Conservation (phyloP, 2,329 filamentous ascomycete genomes). For the Talaromyces marneffei region DNA sequence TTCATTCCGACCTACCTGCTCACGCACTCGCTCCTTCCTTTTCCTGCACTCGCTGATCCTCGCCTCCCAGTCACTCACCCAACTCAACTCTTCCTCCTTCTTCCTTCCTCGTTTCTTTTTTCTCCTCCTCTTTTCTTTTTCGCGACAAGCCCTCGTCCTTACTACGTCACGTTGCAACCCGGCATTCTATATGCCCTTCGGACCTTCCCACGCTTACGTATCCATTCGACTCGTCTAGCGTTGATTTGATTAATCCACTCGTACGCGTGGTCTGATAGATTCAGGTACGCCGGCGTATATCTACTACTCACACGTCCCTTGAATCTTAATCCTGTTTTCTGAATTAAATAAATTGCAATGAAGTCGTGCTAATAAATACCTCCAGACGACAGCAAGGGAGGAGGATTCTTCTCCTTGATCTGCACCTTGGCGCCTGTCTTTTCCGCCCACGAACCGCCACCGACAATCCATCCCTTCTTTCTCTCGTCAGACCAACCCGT, state of each 20-base stretch:
- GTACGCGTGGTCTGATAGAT: background rate
- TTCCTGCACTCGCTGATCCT: background rate
- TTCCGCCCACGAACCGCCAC: conserved; percentile 11
- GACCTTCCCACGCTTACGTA: background rate
- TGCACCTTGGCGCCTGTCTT: conserved; percentile 11
- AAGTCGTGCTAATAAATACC: background rate
- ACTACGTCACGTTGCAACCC: conserved; percentile 1
- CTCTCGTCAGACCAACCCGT: background rate
- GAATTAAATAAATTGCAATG: background rate
- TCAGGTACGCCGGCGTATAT: background rate
- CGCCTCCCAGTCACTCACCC: background rate
- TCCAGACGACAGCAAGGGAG: background rate
- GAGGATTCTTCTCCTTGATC: conserved; percentile 12
- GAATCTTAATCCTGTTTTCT: background rate
- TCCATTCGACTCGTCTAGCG: background rate
- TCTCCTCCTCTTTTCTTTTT: background rate
- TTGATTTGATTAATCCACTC: background rate
- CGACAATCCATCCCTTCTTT: conserved; percentile 5
- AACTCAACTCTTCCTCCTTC: background rate
- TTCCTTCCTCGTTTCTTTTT: background rate
- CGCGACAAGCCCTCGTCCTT: background rate
- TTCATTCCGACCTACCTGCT: background rate
- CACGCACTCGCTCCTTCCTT: background rate
- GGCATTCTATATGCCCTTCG: background rate
- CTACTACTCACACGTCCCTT: background rate